These are phyloP conservation scores for Tylopilus felleus DNA, from an alignment of 768 basidiomycete genomes.

Conservation along the genomic window DNA sequence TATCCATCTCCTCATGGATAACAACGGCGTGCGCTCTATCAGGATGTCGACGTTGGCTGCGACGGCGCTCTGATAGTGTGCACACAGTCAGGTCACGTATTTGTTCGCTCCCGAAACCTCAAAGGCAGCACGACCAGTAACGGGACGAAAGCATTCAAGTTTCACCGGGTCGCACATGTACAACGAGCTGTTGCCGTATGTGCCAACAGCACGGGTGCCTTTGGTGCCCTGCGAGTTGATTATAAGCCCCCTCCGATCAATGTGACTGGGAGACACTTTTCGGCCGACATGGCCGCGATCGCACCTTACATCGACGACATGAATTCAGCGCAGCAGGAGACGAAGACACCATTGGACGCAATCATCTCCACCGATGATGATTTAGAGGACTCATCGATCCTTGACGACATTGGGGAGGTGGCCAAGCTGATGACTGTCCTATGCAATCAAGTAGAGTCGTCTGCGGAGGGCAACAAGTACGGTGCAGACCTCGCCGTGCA, in stretches of 20 bases:
- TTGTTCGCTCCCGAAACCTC: constrained; percentile 64
- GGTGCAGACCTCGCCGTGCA: constrained; percentile 66
- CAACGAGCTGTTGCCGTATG: constrained; percentile 86
- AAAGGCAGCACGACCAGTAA: constrained; percentile 23
- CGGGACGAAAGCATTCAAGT: constrained; percentile 60
- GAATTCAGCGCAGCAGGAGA: neutral
- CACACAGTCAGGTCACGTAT: constrained; percentile 94
- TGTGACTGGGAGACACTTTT: constrained; percentile 52
- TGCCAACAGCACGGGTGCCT: constrained; percentile 84
- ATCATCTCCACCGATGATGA: constrained; percentile 33
- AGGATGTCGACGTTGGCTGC: constrained; percentile 86
- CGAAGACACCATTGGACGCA: neutral
- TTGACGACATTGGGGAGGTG: constrained; percentile 35
- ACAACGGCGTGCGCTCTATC: constrained; percentile 1
- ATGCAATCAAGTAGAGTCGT: neutral
- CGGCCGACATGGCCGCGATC: constrained; percentile 62
- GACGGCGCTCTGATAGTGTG: constrained; percentile 90
- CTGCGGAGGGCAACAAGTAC: constrained; percentile 29
- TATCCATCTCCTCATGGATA: neutral
- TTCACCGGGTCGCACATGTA: constrained; percentile 72
- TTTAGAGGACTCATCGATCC: constrained; percentile 35
- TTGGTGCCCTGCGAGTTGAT: constrained; percentile 79
- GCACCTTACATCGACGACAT: constrained; percentile 50
- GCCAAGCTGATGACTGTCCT: constrained; percentile 20
- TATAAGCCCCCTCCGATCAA: constrained; percentile 55